Percentiles rank a stretch among this genome's conserved stretches.
phyloP scores from a whole-genome alignment of 768 basidiomycete genomes.

The Rossbeevera mucosa region DNA sequence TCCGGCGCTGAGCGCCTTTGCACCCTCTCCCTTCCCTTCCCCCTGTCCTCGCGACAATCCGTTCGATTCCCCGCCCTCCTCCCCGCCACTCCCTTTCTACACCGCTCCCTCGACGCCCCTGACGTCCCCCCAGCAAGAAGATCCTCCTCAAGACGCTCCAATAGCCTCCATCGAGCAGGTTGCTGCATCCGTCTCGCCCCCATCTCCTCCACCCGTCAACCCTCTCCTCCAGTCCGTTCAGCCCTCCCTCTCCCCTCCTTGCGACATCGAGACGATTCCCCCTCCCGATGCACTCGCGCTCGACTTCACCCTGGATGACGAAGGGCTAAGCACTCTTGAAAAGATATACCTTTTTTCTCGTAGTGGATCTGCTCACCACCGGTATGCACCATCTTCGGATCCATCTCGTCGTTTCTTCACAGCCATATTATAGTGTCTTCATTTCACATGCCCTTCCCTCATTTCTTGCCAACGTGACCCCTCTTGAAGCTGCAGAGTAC shows the following conservation, averaged over 20 bases:
- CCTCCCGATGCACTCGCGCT: slow-evolving; percentile 26
- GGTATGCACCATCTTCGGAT: slow-evolving; percentile 28
- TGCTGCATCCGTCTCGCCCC: slow-evolving; percentile 15
- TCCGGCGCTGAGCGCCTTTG: slow-evolving; percentile 29
- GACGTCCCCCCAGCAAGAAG: slow-evolving; percentile 37
- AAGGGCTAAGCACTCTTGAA: slow-evolving; percentile 78
- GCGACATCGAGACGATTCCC: slow-evolving; percentile 25
- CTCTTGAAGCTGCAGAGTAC: slow-evolving; percentile 88
- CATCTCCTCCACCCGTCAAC: slow-evolving; percentile 25
- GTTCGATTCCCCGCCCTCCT: slow-evolving; percentile 34
- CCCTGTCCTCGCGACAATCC: slow-evolving; percentile 35
- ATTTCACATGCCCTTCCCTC: slow-evolving; percentile 82
- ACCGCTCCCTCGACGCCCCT: slow-evolving; percentile 48
- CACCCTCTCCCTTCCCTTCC: slow-evolving; percentile 30
- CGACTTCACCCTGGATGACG: slow-evolving; percentile 62
- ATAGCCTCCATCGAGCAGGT: slow-evolving; percentile 17
- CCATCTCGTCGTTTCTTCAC: slow-evolving; percentile 5
- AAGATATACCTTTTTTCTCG: slow-evolving; percentile 87
- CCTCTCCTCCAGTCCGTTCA: slow-evolving; percentile 18
- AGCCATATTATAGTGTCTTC: slow-evolving; percentile 54
- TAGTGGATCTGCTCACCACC: slow-evolving; percentile 63
- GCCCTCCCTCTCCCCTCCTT: slow-evolving; percentile 20
- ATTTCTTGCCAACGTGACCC: slow-evolving; percentile 70
- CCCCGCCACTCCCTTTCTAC: slow-evolving; percentile 40
- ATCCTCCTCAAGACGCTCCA: slow-evolving; percentile 23